These are phyloP conservation scores for Lipomyces starkeyi DNA, from an alignment of 805 yeast species.

Conservation along the genomic window DNA sequence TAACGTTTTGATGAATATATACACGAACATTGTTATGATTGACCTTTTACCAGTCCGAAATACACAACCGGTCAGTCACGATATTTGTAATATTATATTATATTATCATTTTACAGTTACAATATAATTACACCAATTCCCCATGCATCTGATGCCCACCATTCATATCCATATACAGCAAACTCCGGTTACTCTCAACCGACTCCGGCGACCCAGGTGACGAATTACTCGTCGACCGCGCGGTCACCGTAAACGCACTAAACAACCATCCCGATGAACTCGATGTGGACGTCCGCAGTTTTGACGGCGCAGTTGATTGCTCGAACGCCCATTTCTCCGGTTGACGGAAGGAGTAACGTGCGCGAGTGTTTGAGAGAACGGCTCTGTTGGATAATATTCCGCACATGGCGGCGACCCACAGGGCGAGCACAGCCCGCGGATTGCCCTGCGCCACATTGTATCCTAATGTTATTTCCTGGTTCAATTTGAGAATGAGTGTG, in stretches of 20 bases:
- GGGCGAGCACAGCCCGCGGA: neutral
- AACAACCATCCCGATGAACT: neutral
- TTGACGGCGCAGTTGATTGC: neutral
- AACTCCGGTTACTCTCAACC: neutral
- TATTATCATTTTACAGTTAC: neutral
- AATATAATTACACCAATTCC: neutral
- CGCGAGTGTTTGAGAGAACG: neutral
- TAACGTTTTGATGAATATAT: neutral
- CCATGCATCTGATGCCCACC: neutral
- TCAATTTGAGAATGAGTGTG: constrained; percentile 12
- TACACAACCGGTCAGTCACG: neutral
- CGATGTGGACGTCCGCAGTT: no score
- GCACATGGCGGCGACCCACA: constrained; percentile 9
- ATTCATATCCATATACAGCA: neutral
- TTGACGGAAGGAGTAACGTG: neutral
- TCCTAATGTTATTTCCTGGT: constrained; percentile 20
- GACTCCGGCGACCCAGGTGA: constrained; percentile 2
- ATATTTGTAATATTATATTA: neutral
- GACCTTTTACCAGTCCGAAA: neutral
- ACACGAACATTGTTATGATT: neutral
- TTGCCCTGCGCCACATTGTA: constrained; percentile 13
- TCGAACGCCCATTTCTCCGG: neutral
- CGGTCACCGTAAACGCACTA: neutral
- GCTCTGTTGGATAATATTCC: constrained; percentile 1
- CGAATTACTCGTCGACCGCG: constrained; percentile 6